Evolutionary conservation across 164 flowering plant genomes (phyloP), one percentile per base, ranked within the genome.

Genomic region (Stephania japonica): DNA sequence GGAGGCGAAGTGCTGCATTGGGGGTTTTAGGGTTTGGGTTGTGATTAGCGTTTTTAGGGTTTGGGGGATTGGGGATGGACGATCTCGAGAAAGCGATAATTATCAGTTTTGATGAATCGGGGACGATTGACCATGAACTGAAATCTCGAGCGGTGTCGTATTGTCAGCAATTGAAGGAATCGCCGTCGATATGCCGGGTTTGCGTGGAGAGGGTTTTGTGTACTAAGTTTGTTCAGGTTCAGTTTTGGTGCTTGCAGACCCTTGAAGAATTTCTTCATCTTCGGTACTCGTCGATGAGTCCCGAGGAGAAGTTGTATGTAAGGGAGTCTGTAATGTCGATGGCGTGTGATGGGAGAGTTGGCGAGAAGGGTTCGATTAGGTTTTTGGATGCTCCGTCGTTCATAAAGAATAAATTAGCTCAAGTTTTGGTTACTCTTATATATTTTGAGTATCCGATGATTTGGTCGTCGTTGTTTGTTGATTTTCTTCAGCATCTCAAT

Each of bases 211-310:
- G 88, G 8, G 68, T 96, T 73, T 81, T 87, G 10, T 81, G 69
- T 59, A 84, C 87, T 25, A 83, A 83, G 27, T 78, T 83, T 14
- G 83, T 82, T 44, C 90, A 90, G 71, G 97, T 96, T 23, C 97
- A 90, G 89, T 96, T 96, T 76, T 96, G 99, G 99, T 91, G 94
- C 74, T 83, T 96, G 68, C 98, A 96, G 80, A 82, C 91, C 26
- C 77, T 96, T 27, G 89, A 92, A 9, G 99, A 96, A 24, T 89
- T 81, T 3, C 75, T 93, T 61, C 84, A 86, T 67, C 79, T 68
- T 24, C 80, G 87, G 6, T 93, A 92, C 74, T 73, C 88, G 0
- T 75, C 85, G 0, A 76, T 92, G 83, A 72, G 80, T 38, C 56
- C 63, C 0, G 96, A 92, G 12, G 98, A 96, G 85, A 86, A 83